Conservation (phyloP, 169 alveolate genomes). For the Babesia ovata region DNA sequence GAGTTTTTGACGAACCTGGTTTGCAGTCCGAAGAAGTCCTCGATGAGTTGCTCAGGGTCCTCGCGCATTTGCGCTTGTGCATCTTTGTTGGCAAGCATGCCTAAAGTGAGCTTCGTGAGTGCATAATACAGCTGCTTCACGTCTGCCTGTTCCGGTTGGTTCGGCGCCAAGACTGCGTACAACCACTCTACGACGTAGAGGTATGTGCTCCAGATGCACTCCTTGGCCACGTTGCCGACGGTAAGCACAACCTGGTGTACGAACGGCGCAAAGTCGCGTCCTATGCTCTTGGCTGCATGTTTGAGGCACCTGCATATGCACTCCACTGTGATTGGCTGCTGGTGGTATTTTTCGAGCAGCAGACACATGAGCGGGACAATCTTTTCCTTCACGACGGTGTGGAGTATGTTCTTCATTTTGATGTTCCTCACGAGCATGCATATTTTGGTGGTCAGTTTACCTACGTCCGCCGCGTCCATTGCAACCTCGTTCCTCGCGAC, state of each 20-base stretch:
- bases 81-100: slow-evolving; percentile 11
- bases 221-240: slow-evolving; percentile 25
- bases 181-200: slow-evolving; percentile 63
- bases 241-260: slow-evolving; percentile 12
- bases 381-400: slow-evolving; percentile 2
- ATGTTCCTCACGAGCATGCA: slow-evolving; percentile 29
- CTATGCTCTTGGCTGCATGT: slow-evolving; percentile 45
- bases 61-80: neutral
- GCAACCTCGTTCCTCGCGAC: slow-evolving; percentile 18
- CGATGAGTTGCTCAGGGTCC: slow-evolving; percentile 35
- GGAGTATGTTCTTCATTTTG: slow-evolving; percentile 12
- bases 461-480: slow-evolving; percentile 1
- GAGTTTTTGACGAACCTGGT: slow-evolving; percentile 42
- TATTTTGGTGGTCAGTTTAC: slow-evolving; percentile 9
- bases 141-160: slow-evolving; percentile 15
- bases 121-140: slow-evolving; percentile 34
- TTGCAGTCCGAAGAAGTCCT: slow-evolving; percentile 62
- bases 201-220: slow-evolving; percentile 47
- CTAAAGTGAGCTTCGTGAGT: slow-evolving; percentile 41
- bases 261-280: slow-evolving; percentile 14
- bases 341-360: slow-evolving; percentile 16
- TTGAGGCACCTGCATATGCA: slow-evolving; percentile 53
- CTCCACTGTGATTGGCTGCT: slow-evolving; percentile 38
- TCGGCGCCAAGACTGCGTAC: slow-evolving; percentile 8
- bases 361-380: slow-evolving; percentile 37